Base-by-base conservation (phyloP, 192 early-diverging fungal species). In the Podila epigama region DNA sequence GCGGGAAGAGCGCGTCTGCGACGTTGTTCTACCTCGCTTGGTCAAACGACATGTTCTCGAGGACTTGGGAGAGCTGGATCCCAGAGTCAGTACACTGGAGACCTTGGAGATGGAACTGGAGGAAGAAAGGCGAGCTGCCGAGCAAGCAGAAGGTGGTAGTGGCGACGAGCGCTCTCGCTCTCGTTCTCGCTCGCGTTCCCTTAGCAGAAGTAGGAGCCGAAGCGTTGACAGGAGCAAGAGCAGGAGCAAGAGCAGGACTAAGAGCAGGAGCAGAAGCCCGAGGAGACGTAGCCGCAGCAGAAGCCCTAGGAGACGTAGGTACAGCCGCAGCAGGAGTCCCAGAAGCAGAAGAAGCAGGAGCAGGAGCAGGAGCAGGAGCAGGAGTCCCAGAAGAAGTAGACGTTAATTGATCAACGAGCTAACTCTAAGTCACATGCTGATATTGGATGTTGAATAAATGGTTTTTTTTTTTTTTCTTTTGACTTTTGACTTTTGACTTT, bases 21-120 rank as follows among this genome's bases (percentile, higher is more conserved):
- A 95, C 80, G 89, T 92, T 2, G 93, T 95, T n/a, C 75, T 99
- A 33, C 97, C 97, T 4, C 85, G 90, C 31, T 65, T 99, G 18
- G 88, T 88, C 6, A 92, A 91, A 33, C 87, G 97, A 12, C 69
- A 92, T 65, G 79, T 91, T 13, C 79, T 98, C 8, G 97, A 97
- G 63, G 94, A 98, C 50, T 79, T 85, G 27, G 95, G 90, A 50
- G 93, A 94, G 34, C 60, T 99, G 58, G 84, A 92, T 40, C 93
- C 93, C 5, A 79, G 96, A 22, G 81, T 91, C 13, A 93, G 92
- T 63, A 90, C 90, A 9, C 70, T 97, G 18, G 87, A 93, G 44
- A 90, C 91, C 32, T 54, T 75, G 41, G 81, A 82, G 35, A 83
- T 68, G 58, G 67, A 77, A 22, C 57, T 79, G 41, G 63, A 68